phyloP scores from a whole-genome alignment of 1,139 yeast genomes.

The Saccharomycopsis phalli region DNA sequence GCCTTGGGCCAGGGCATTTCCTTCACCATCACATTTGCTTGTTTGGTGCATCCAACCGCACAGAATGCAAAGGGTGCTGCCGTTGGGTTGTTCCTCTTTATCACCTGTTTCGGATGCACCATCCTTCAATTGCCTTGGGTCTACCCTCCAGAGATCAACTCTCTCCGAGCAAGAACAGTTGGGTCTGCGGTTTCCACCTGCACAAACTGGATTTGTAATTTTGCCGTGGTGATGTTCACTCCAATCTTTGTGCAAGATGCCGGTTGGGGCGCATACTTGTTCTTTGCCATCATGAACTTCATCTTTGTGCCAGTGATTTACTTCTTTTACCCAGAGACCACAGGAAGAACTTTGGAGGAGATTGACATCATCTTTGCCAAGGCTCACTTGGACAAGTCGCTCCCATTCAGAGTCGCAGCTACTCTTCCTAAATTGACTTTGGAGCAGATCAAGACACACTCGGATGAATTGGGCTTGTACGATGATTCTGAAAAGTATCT shows the following conservation, averaged over 20 bases:
- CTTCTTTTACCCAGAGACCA: conserved; percentile 63
- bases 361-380: conserved; percentile 47
- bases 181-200: conserved; percentile 39
- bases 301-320: conserved; percentile 48
- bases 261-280: conserved; percentile 36
- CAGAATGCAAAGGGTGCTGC: conserved; percentile 37
- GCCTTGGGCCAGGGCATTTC: conserved; percentile 34
- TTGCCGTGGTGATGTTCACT: conserved; percentile 41
- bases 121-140: conserved; percentile 37
- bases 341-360: conserved; percentile 54
- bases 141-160: conserved; percentile 38
- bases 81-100: conserved; percentile 38
- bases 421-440: conserved; percentile 39
- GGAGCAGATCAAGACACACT: conserved; percentile 20
- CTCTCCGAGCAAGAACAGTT: conserved; percentile 35
- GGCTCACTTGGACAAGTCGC: conserved; percentile 34
- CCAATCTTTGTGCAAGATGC: conserved; percentile 36
- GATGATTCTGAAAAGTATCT: conserved; percentile 16
- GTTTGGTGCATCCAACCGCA: conserved; percentile 29
- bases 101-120: conserved; percentile 33
- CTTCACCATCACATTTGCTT: conserved; percentile 34
- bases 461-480: conserved; percentile 16
- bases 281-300: conserved; percentile 34
- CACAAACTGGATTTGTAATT: conserved; percentile 44
- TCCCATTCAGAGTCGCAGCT: conserved; percentile 48